Evolutionary conservation across 2,329 filamentous ascomycete genomes (phyloP).

Genomic region (Aspergillus arachidicola): DNA sequence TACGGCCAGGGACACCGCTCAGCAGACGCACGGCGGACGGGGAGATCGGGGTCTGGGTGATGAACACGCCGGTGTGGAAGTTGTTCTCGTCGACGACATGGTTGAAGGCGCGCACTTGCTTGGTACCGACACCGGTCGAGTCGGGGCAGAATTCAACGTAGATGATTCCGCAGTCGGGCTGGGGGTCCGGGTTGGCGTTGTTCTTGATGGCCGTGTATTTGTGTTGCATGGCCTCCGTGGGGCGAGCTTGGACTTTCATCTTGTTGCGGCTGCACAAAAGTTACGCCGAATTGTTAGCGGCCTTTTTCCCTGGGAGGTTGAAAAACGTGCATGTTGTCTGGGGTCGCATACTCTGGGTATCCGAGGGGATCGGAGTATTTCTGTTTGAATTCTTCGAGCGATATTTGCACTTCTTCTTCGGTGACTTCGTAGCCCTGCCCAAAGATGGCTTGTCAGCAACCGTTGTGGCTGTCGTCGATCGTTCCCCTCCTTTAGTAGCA

Average conservation of each 20-base stretch:
- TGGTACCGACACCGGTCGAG: conserved; percentile 74
- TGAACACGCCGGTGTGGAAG: conserved; percentile 88
- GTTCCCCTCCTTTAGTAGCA: conserved; percentile 6
- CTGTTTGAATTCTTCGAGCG: conserved; percentile 76
- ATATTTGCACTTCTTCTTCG: conserved; percentile 84
- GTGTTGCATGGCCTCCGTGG: conserved; percentile 78
- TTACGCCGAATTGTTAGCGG: not conserved
- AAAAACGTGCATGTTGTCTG: not conserved
- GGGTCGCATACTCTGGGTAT: conserved; percentile 67
- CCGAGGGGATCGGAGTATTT: conserved; percentile 75
- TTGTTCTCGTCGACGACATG: conserved; percentile 77
- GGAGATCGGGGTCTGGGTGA: conserved; percentile 80
- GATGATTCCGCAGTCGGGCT: conserved; percentile 79
- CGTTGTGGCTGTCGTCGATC: not conserved
- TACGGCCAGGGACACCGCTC: conserved; percentile 72
- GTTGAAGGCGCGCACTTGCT: conserved; percentile 88
- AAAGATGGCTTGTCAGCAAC: conserved; percentile 13
- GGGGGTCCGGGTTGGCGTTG: conserved; percentile 69
- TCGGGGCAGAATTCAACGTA: conserved; percentile 91
- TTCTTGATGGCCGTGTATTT: conserved; percentile 76
- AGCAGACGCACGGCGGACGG: conserved; percentile 86
- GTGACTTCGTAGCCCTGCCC: conserved; percentile 86
- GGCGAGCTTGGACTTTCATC: conserved; percentile 86
- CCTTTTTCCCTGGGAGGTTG: conserved; percentile 12
- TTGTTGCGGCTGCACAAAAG: conserved; percentile 66